A percentile compares a stretch with the other conserved stretches of the same genome.
phyloP scores from a whole-genome alignment of 2,329 filamentous ascomycete genomes.

The Colletotrichum navitas region DNA sequence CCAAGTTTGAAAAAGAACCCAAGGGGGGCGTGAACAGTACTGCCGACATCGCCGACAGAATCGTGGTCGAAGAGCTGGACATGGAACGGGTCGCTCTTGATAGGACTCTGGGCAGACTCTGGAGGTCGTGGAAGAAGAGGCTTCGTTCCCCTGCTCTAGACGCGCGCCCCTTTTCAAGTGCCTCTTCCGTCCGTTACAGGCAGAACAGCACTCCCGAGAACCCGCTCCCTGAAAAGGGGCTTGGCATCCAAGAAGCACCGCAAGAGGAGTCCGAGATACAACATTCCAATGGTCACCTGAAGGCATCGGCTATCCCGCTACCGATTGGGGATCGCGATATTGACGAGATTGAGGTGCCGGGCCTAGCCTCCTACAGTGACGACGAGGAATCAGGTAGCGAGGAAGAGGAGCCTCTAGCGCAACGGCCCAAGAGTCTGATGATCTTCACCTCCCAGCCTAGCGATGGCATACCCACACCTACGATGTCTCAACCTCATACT shows the following conservation, averaged over 20 bases:
- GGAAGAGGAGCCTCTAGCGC: constrained; percentile 47
- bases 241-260: constrained; percentile 39
- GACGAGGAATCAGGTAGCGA: constrained; percentile 67
- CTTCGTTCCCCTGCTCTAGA: constrained; percentile 70
- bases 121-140: constrained; percentile 95
- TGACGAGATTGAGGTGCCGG: constrained; percentile 84
- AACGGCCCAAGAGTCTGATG: constrained; percentile 63
- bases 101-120: constrained; percentile 86
- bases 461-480: constrained; percentile 50
- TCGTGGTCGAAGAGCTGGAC: constrained; percentile 90
- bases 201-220: constrained; percentile 55
- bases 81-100: constrained; percentile 95
- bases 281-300: constrained; percentile 55
- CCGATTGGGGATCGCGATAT: constrained; percentile 77
- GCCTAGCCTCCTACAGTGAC: constrained; percentile 72
- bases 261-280: constrained; percentile 27
- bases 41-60: constrained; percentile 69
- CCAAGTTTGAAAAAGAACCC: constrained; percentile 70
- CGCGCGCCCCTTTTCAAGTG: constrained; percentile 63
- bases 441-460: constrained; percentile 48
- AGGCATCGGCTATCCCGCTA: constrained; percentile 74
- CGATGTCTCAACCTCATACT: constrained; percentile 52
- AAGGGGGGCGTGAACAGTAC: constrained; percentile 63
- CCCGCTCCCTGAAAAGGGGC: constrained; percentile 51
- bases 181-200: constrained; percentile 56